A percentile compares a stretch with the other conserved stretches of the same genome.
Evolutionary conservation across 192 early-diverging fungal genomes (phyloP).

Genomic region (Mortierella alpina): DNA sequence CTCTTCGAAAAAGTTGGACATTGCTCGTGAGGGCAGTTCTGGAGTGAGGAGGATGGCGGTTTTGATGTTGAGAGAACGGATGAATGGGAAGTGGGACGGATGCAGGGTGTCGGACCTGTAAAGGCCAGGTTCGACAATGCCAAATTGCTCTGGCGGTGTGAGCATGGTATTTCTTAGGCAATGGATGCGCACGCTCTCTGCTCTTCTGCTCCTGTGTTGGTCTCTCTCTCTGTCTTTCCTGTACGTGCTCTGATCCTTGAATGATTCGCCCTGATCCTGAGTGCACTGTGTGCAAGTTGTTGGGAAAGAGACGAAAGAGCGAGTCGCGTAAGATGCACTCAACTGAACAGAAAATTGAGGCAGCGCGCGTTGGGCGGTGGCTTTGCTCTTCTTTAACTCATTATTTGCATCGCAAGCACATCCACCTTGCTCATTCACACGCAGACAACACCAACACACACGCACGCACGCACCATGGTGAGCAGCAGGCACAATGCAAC

Average conservation of each 20-base stretch:
- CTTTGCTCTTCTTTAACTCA: too few species aligned
- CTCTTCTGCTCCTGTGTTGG: too few species aligned
- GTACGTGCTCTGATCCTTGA: too few species aligned
- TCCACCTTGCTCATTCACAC: background rate
- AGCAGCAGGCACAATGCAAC: background rate
- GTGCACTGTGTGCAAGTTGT: background rate
- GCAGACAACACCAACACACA: background rate
- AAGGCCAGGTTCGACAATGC: constrained; percentile 88
- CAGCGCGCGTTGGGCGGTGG: too few species aligned
- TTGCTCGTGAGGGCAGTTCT: constrained; percentile 81
- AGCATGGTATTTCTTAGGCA: constrained; percentile 25
- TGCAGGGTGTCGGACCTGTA: constrained; percentile 87
- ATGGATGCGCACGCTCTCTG: background rate
- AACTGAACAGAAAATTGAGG: too few species aligned
- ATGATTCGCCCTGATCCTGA: too few species aligned
- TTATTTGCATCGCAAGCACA: background rate
- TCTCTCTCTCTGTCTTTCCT: too few species aligned
- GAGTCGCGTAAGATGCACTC: background rate
- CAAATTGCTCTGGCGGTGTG: constrained; percentile 86
- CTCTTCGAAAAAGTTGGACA: constrained; percentile 82
- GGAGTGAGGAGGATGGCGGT: constrained; percentile 86
- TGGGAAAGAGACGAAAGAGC: background rate
- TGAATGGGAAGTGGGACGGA: constrained; percentile 79
- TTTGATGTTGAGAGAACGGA: constrained; percentile 80
- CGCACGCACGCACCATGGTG: constrained; percentile 1